A percentile compares a stretch with the other conserved stretches of the same genome.
These are phyloP conservation scores for Candida corydali DNA, from an alignment of 805 yeast species.

Conservation along the genomic window DNA sequence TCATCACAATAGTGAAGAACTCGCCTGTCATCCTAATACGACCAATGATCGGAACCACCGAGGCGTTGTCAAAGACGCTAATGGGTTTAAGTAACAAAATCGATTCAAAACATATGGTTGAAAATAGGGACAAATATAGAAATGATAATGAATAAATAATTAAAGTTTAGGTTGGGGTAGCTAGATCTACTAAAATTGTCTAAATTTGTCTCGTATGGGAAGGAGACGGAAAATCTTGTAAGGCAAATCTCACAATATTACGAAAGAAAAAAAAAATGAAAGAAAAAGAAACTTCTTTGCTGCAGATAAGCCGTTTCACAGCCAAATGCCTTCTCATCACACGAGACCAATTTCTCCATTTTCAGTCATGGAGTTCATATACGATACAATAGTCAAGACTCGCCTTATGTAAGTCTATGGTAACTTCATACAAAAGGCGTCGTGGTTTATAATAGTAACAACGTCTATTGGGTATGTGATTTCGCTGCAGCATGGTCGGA, in stretches of 20 bases:
- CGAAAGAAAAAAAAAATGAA: not conserved
- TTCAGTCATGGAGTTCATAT: too few species aligned
- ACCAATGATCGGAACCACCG: conserved; percentile 91
- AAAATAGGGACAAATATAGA: conserved; percentile 65
- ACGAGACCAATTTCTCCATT: not conserved
- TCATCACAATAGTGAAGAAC: conserved; percentile 62
- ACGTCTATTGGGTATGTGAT: too few species aligned
- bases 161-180: too few species aligned
- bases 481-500: too few species aligned
- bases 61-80: conserved; percentile 76
- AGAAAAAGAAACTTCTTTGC: conserved; percentile 2
- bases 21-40: conserved; percentile 78
- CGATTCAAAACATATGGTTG: conserved; percentile 58
- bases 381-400: too few species aligned
- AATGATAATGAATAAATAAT: conserved; percentile 7
- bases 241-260: not conserved
- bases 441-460: too few species aligned
- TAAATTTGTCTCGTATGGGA: not conserved
- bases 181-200: too few species aligned
- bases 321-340: conserved; percentile 1
- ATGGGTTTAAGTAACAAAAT: conserved; percentile 81
- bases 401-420: too few species aligned
- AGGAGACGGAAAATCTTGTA: not conserved
- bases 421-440: too few species aligned
- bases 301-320: not conserved